Evolutionary conservation across 2,329 filamentous ascomycete genomes (phyloP), one percentile per base, ranked within the genome.

Genomic region (Colletotrichum kahawae): DNA sequence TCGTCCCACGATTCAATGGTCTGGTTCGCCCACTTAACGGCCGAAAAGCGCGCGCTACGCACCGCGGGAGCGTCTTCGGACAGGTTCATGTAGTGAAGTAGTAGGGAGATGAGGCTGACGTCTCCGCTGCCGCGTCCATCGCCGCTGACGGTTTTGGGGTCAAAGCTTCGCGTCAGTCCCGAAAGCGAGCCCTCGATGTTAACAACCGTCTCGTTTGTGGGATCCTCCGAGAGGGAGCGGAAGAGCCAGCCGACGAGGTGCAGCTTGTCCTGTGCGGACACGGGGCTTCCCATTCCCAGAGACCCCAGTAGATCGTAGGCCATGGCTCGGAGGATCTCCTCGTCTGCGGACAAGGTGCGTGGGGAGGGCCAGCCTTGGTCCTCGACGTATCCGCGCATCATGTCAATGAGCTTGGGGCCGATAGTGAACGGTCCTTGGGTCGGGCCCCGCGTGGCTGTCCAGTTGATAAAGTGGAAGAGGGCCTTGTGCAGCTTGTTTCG

Each of bases 271-370:
- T 84, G 84, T 14, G 91, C 79, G 5, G 92, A 85, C 78, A 91
- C 89, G 4, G 89, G 84, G 5, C 93, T 90, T 5, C 90, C 91
- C 77, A 92, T 92, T 70, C 94, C 92, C 29, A 98, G 84, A 16
- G 97, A 90, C 1, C 96, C 97, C 51, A 98, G 95, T 1, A 95
- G 95, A 82, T 98, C 96, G 82, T 98, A 98, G 2, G 94, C 95
- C 80, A 94, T 93, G 7, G 93, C 93, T 54, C 96, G 92, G 57
- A 98, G 87, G 5, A 62, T 56, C 31, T 76, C 70, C n/a, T 73
- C 67, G 63, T 93, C 92, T 13, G 88, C 83, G 3, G 90, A 89
- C 14, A 88, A 82, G 77, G 91, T 90, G 67, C 91, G 85, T 2
- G 93, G 90, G 24, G 86, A 86, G 3, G 96, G 96, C 96, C 96